A percentile compares a stretch with the other conserved stretches of the same genome.
phyloP scores from a whole-genome alignment of 495 filamentous ascomycete genomes.

The Trichoderma asperelloides region DNA sequence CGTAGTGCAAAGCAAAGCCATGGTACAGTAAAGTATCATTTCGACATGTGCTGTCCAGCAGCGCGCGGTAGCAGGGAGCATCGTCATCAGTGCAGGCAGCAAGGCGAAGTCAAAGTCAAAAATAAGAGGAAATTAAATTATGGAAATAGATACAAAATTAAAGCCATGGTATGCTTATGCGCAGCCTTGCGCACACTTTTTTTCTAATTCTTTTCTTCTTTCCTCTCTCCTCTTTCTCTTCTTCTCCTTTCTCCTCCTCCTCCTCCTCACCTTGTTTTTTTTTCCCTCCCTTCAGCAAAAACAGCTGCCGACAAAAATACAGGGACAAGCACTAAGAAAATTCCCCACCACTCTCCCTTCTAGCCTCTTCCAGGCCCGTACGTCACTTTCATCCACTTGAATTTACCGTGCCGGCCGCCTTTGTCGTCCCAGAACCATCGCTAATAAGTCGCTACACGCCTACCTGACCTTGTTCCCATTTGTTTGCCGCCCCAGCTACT shows the following conservation, averaged over 20 bases:
- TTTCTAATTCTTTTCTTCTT: not conserved
- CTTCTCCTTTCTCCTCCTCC: not conserved
- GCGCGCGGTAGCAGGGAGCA: no score
- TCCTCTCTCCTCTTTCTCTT: not conserved
- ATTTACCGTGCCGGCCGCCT: not conserved
- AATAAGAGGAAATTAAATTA: not conserved
- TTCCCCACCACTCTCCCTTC: not conserved
- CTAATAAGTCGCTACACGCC: not conserved
- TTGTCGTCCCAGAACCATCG: not conserved
- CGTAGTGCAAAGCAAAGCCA: no score
- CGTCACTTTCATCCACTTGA: constrained; percentile 2
- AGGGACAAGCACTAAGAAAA: not conserved
- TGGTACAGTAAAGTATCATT: no score
- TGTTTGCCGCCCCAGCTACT: not conserved
- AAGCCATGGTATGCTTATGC: not conserved
- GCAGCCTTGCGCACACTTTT: not conserved
- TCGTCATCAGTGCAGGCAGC: not conserved
- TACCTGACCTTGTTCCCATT: not conserved
- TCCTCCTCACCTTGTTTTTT: not conserved
- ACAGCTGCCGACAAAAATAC: not conserved
- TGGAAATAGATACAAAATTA: not conserved
- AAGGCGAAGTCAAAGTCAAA: not conserved
- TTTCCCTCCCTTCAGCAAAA: not conserved
- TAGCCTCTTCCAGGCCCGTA: not conserved
- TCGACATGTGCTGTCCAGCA: no score